These are phyloP conservation scores for Claviceps sp. DNA, from an alignment of 2,329 filamentous ascomycete species.

Conservation along the genomic window DNA sequence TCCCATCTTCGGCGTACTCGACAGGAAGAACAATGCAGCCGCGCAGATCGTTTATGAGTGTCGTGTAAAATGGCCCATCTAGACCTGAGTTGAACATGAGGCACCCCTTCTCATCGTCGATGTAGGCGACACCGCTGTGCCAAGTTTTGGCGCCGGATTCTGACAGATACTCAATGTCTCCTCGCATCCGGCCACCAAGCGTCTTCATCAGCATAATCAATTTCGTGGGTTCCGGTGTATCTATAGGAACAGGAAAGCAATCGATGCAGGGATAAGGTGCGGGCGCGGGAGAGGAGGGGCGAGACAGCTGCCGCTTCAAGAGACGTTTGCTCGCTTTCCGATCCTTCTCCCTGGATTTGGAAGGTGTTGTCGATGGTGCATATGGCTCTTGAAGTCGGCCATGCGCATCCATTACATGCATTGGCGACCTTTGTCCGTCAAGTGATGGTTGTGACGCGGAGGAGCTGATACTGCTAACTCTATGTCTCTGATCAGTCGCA, in stretches of 20 bases:
- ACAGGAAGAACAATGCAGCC: constrained; percentile 55
- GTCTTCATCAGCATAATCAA: constrained; percentile 65
- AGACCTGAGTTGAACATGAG: constrained; percentile 63
- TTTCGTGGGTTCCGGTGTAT: constrained; percentile 55
- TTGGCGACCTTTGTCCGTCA: constrained; percentile 31
- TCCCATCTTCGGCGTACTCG: constrained; percentile 29
- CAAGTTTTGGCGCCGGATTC: constrained; percentile 47
- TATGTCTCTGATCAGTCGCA: constrained; percentile 40
- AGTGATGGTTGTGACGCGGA: constrained; percentile 39
- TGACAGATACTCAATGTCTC: constrained; percentile 56
- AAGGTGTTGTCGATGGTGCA: constrained; percentile 8
- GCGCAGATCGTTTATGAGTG: constrained; percentile 59
- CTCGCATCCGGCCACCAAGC: constrained; percentile 66
- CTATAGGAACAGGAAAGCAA: constrained; percentile 44
- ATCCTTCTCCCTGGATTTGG: constrained; percentile 11
- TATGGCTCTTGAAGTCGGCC: constrained; percentile 22
- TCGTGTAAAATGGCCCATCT: constrained; percentile 48
- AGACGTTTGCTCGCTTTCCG: constrained; percentile 39
- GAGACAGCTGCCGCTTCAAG: constrained; percentile 40
- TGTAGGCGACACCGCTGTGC: constrained; percentile 60
- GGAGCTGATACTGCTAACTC: constrained; percentile 59
- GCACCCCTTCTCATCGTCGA: constrained; percentile 62
- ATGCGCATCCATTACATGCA: constrained; percentile 28
- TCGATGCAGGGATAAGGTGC: constrained; percentile 44
- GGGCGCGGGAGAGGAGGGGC: constrained; percentile 44